Conservation (phyloP, 2,329 filamentous ascomycete genomes). For the Seiridium cupressi region DNA sequence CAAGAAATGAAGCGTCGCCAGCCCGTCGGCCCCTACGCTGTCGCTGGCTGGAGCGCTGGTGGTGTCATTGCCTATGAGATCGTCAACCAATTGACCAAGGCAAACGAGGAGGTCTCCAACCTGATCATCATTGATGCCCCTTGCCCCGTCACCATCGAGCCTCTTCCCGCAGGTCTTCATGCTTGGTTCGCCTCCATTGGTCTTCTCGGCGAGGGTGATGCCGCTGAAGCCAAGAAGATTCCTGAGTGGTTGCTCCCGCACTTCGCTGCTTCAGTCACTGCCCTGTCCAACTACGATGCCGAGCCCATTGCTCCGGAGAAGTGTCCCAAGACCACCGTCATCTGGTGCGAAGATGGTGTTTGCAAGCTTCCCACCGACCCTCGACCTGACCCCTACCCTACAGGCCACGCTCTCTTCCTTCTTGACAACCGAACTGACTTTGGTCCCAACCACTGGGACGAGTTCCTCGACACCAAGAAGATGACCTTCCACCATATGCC, state of each 20-base stretch:
- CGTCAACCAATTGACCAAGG: conserved; percentile 56
- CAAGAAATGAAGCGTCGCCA: conserved; percentile 71
- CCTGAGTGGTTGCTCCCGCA: conserved; percentile 74
- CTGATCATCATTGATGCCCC: conserved; percentile 67
- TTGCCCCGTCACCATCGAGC: conserved; percentile 66
- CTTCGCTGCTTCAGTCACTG: conserved; percentile 67
- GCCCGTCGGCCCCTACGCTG: conserved; percentile 63
- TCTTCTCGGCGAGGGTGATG: conserved; percentile 62
- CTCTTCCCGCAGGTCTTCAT: conserved; percentile 64
- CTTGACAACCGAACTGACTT: conserved; percentile 74
- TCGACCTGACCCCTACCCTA: conserved; percentile 58
- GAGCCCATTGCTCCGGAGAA: conserved; percentile 57
- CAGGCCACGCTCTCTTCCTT: conserved; percentile 64
- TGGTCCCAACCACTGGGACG: conserved; percentile 66
- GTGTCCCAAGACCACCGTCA: conserved; percentile 60
- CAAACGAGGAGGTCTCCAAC: conserved; percentile 55
- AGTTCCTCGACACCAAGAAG: conserved; percentile 59
- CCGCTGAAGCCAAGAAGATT: conserved; percentile 50
- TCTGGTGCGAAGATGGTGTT: conserved; percentile 74
- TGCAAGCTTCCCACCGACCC: conserved; percentile 66
- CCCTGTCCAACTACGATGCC: conserved; percentile 68
- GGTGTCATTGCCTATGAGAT: conserved; percentile 71
- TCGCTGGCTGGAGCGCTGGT: conserved; percentile 76
- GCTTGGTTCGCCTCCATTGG: conserved; percentile 72
- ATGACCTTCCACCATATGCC: conserved; percentile 66